Conservation (phyloP, 2,329 filamentous ascomycete genomes). For the Aureobasidium sp. region DNA sequence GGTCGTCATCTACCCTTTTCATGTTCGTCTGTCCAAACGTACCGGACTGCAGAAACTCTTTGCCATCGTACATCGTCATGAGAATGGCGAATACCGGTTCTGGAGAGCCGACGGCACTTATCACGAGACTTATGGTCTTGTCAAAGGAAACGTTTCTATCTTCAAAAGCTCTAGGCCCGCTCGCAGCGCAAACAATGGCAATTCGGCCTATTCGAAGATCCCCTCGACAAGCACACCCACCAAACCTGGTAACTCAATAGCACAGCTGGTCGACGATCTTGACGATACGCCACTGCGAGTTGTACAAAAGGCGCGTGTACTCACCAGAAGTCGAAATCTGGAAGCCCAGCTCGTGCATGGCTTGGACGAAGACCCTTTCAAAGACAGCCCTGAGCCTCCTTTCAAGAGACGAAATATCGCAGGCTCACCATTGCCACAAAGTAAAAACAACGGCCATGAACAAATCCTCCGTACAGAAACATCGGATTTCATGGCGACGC, state of each 20-base stretch:
- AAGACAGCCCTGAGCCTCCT: not conserved
- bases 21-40: not conserved
- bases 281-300: not conserved
- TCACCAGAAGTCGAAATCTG: not conserved
- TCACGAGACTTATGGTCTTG: not conserved
- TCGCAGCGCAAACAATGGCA: not conserved
- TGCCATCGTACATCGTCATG: not conserved
- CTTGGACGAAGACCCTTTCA: not conserved
- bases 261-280: not conserved
- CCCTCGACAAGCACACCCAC: not conserved
- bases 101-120: not conserved
- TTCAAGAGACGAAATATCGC: not conserved
- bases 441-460: no score
- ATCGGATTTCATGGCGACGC: no score
- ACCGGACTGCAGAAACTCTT: not conserved
- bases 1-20: conserved; percentile 1
- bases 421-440: not conserved
- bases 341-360: not conserved
- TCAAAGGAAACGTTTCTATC: not conserved
- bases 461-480: not conserved
- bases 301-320: not conserved
- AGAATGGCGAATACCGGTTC: not conserved
- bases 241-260: not conserved
- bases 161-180: not conserved
- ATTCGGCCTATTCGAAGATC: not conserved